Percentiles rank a stretch among this genome's conserved stretches.
These are phyloP conservation scores for Pestalotiopsis sp. DNA, from an alignment of 2,329 filamentous ascomycete species.

Conservation along the genomic window DNA sequence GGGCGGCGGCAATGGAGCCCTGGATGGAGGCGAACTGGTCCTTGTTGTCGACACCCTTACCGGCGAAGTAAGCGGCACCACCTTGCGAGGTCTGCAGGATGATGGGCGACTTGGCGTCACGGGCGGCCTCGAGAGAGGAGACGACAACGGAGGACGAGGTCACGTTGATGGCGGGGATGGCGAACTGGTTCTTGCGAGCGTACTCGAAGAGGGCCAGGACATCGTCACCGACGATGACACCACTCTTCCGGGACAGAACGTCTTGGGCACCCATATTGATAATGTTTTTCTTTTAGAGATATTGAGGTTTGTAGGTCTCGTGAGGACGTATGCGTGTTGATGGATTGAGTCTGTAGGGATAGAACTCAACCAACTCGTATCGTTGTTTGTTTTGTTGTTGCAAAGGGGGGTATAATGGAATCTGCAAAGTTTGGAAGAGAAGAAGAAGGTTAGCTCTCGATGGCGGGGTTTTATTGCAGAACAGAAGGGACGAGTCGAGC, in stretches of 20 bases:
- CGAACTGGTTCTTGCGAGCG: constrained; percentile 83
- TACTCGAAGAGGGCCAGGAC: constrained; percentile 68
- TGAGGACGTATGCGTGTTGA: neutral
- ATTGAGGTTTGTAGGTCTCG: neutral
- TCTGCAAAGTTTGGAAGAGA: constrained; percentile 4
- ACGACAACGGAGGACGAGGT: constrained; percentile 90
- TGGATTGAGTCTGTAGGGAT: neutral
- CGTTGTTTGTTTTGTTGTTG: neutral
- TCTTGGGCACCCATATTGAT: constrained; percentile 16
- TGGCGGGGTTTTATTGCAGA: constrained; percentile 12
- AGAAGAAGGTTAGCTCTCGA: constrained; percentile 11
- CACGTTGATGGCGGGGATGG: constrained; percentile 90
- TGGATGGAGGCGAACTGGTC: constrained; percentile 88
- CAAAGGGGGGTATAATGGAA: neutral
- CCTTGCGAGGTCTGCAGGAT: constrained; percentile 94
- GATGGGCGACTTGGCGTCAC: constrained; percentile 87
- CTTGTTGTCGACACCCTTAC: constrained; percentile 81
- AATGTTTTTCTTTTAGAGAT: neutral
- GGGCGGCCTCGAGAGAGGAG: constrained; percentile 89
- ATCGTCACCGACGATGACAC: constrained; percentile 31
- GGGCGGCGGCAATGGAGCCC: constrained; percentile 84
- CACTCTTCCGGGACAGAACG: constrained; percentile 25
- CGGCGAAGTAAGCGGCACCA: constrained; percentile 89
- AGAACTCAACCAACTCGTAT: neutral
- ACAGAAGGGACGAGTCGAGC: neutral